Percentiles rank a stretch among this genome's conserved stretches.
Conservation (phyloP, 257 asterid genomes). For the Solanum dulcamara region DNA sequence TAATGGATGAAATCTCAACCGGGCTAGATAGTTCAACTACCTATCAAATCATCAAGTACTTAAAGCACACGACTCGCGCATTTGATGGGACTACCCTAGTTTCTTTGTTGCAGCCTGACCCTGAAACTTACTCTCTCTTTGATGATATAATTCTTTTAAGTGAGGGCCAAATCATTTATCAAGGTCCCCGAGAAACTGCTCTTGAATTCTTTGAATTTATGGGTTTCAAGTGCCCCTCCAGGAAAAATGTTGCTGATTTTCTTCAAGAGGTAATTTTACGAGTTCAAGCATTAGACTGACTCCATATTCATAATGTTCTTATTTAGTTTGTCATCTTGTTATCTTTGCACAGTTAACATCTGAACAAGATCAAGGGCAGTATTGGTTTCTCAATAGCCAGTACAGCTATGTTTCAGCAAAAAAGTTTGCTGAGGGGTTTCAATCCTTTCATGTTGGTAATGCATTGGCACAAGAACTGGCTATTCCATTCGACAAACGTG, state of each 20-base stretch:
- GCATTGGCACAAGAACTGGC: slow-evolving; percentile 34
- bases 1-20: slow-evolving; percentile 91
- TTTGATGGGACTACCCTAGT: slow-evolving; percentile 60
- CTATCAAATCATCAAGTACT: slow-evolving; percentile 62
- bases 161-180: slow-evolving; percentile 80
- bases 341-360: slow-evolving; percentile 38
- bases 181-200: slow-evolving; percentile 69
- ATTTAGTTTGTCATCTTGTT: slow-evolving; percentile 8
- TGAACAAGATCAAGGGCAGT: slow-evolving; percentile 66
- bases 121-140: slow-evolving; percentile 78
- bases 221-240: slow-evolving; percentile 77
- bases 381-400: slow-evolving; percentile 42
- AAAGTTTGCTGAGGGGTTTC: slow-evolving; percentile 52
- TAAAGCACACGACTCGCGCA: slow-evolving; percentile 54
- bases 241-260: slow-evolving; percentile 87
- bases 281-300: slow-evolving; percentile 1
- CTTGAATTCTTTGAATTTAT: slow-evolving; percentile 42
- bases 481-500: slow-evolving; percentile 33
- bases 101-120: slow-evolving; percentile 86
- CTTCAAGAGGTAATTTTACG: slow-evolving; percentile 53
- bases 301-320: not conserved
- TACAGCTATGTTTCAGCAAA: slow-evolving; percentile 37
- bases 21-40: slow-evolving; percentile 94
- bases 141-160: slow-evolving; percentile 74
- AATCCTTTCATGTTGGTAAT: slow-evolving; percentile 42